These are phyloP conservation scores for Sporisorium iseilematis-ciliati DNA, from an alignment of 1,284 basidiomycete species.

Conservation along the genomic window DNA sequence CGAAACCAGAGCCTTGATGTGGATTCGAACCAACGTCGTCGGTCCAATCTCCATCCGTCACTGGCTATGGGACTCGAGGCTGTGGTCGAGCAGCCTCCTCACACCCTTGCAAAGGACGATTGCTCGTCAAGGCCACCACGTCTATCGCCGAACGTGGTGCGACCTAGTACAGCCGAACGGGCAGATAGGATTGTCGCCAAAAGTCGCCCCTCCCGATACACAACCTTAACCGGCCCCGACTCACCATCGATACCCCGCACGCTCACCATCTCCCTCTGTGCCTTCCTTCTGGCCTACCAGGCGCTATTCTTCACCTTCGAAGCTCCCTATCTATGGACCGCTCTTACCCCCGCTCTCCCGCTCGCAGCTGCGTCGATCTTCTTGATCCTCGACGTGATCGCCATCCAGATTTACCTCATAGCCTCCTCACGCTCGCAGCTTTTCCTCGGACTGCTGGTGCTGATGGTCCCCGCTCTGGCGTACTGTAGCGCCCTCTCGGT, in stretches of 20 bases:
- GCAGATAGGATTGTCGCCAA: not conserved
- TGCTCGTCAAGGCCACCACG: not conserved
- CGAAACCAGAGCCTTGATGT: constrained; percentile 18
- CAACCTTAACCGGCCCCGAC: not conserved
- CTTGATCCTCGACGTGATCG: constrained; percentile 16
- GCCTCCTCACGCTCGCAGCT: not conserved
- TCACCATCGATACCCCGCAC: not conserved
- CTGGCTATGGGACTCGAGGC: not conserved
- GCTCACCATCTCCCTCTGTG: constrained; percentile 1
- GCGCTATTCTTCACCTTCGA: constrained; percentile 29
- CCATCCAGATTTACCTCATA: constrained; percentile 5
- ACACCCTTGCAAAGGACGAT: too few species aligned
- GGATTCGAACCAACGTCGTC: not conserved
- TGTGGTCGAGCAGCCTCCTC: not conserved
- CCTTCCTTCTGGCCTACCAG: constrained; percentile 16
- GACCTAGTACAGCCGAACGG: not conserved
- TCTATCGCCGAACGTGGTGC: too few species aligned
- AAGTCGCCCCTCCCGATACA: not conserved
- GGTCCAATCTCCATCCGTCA: not conserved
- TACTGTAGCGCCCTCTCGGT: constrained; percentile 16
- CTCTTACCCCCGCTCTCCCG: constrained; percentile 17
- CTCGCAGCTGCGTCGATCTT: constrained; percentile 17
- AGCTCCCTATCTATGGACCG: constrained; percentile 23
- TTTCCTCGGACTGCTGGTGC: not conserved
- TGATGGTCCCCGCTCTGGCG: not conserved